phyloP scores from a whole-genome alignment of 2,329 filamentous ascomycete species.

The Scedosporium minutisporum region DNA sequence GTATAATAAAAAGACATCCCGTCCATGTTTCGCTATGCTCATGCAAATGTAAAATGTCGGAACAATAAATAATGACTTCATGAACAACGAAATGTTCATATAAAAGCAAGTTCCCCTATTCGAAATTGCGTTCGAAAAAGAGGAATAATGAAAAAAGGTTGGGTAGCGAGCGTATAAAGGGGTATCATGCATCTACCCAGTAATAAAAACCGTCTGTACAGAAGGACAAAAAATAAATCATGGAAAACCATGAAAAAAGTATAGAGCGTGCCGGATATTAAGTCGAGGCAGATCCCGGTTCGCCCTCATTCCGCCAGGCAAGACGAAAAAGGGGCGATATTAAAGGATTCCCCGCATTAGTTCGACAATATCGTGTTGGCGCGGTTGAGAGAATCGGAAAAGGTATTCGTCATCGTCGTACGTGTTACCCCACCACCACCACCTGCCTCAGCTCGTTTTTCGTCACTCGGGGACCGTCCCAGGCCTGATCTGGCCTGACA shows the following conservation, averaged over 20 bases:
- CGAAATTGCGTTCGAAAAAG: background rate
- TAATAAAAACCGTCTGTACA: background rate
- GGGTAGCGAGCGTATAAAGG: constrained; percentile 2
- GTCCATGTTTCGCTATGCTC: constrained; percentile 1
- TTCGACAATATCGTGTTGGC: background rate
- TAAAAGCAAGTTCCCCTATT: background rate
- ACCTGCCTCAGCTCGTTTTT: constrained; percentile 38
- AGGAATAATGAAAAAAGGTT: background rate
- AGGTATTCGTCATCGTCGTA: background rate
- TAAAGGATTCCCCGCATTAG: background rate
- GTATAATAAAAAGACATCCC: background rate
- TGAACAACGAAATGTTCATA: background rate
- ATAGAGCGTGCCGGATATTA: background rate
- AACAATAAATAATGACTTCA: background rate
- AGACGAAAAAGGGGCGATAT: background rate
- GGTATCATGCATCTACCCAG: constrained; percentile 1
- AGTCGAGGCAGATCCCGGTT: background rate
- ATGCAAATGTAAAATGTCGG: background rate
- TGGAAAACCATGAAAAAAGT: background rate
- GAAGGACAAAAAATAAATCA: background rate
- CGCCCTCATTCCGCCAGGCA: background rate
- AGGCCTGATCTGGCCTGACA: constrained; percentile 26
- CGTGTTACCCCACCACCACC: constrained; percentile 27
- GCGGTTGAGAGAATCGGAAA: background rate
- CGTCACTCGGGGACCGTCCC: constrained; percentile 26